These are phyloP conservation scores for Pseudogymnoascus sp. DNA, from an alignment of 2,329 filamentous ascomycete genomes.

Conservation along the genomic window DNA sequence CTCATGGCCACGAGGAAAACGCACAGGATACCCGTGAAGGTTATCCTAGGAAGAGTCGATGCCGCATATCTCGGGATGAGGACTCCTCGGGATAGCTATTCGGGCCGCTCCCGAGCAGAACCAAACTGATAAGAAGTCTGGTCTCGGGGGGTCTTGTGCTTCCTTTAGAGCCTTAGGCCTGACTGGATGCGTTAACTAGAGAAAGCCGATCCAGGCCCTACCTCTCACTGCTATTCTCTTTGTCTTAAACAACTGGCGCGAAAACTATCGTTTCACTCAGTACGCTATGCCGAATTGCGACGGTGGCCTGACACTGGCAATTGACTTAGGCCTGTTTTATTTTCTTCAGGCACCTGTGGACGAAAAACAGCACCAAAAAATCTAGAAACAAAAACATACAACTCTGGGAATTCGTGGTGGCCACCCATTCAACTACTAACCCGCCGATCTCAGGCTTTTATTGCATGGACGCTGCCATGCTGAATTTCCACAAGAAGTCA, in stretches of 20 bases:
- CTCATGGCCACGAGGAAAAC: background rate
- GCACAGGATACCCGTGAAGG: background rate
- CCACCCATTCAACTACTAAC: too few relatives aligned
- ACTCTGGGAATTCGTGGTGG: too few relatives aligned
- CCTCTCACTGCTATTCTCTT: background rate
- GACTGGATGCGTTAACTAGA: background rate
- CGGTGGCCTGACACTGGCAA: background rate
- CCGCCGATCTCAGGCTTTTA: too few relatives aligned
- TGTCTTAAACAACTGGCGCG: background rate
- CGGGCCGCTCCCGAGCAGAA: constrained; percentile 1
- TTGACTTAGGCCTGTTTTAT: background rate
- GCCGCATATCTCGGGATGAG: background rate
- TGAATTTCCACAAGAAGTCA: background rate
- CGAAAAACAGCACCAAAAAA: too few relatives aligned
- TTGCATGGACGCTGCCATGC: too few relatives aligned
- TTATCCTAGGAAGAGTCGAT: background rate
- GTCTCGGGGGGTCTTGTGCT: background rate
- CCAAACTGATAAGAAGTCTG: background rate
- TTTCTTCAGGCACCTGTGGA: too few relatives aligned
- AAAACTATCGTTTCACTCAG: background rate
- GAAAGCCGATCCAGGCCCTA: background rate
- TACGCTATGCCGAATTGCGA: background rate
- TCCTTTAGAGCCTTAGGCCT: background rate
- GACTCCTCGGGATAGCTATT: background rate
- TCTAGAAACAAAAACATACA: too few relatives aligned